Evolutionary conservation across 805 yeast species (phyloP).

Genomic region (Cyberlindnera euphorbiae): DNA sequence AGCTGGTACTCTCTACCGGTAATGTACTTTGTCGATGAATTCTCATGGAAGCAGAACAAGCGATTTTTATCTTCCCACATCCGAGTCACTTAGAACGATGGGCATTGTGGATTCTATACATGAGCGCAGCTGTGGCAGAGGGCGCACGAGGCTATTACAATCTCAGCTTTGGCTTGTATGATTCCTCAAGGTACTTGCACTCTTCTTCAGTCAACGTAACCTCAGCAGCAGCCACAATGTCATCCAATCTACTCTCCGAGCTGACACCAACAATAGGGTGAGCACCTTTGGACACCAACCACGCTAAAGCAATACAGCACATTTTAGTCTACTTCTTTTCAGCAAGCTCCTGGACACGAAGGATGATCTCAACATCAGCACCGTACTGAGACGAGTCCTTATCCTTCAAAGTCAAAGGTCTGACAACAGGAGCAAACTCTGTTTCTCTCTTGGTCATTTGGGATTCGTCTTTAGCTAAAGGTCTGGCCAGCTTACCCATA

Average conservation of each 20-base stretch:
- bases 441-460: slow-evolving; percentile 10
- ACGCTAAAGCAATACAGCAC: slow-evolving; percentile 49
- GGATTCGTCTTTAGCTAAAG: slow-evolving; percentile 22
- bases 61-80: too few relatives aligned
- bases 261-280: slow-evolving; percentile 54
- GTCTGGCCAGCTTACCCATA: slow-evolving; percentile 49
- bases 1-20: too few relatives aligned
- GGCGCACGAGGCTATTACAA: neutral
- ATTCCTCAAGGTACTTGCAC: slow-evolving; percentile 18
- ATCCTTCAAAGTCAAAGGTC: slow-evolving; percentile 1
- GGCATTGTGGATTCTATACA: too few relatives aligned
- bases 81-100: too few relatives aligned
- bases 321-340: slow-evolving; percentile 41
- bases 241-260: slow-evolving; percentile 45
- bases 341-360: slow-evolving; percentile 50
- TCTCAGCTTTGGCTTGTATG: slow-evolving; percentile 19
- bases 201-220: slow-evolving; percentile 30
- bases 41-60: too few relatives aligned
- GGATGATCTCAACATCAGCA: slow-evolving; percentile 33
- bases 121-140: too few relatives aligned
- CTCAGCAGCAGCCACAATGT: slow-evolving; percentile 40
- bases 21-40: too few relatives aligned
- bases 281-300: slow-evolving; percentile 47
- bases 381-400: slow-evolving; percentile 5
- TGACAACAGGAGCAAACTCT: neutral